Base-by-base conservation (phyloP, 176 grass and related monocot species). In the Aegilops bicornis region DNA sequence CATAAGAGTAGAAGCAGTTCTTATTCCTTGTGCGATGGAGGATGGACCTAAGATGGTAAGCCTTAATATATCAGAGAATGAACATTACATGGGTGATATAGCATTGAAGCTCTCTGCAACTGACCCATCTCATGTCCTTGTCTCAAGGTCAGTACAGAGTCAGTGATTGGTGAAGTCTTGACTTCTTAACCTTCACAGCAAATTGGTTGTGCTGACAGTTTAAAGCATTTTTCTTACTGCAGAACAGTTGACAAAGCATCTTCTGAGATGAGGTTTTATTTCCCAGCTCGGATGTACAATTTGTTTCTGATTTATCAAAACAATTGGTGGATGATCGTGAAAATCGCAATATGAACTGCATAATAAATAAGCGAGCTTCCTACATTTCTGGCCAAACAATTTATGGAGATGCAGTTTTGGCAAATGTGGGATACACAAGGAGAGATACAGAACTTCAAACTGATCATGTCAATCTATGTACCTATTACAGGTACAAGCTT, bases 171-270 rank as follows among this genome's bases (percentile, higher is more conserved):
- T 74, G 10, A 87, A 74, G 72, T 84, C 71, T 22, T 61, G 5
- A 31, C 27, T 74, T 74, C 62, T 80, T 23, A 69, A 8, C 3
- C 8, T 81, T 73, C 19, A 39, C 52, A 23, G 22, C 66, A 43
- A 91, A 86, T 33, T 48, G 13, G 13, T 37, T 81, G 43, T 59
- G 56, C 75, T 89, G 80, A 45, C 22, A 74, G 80, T 83, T 72
- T 83, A 79, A 80, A 75, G 16, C 31, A 77, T 84, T 45, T 90
- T 7, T 91, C 31, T 84, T 87, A 80, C 62, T 91, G 58, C 90
- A 98, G 96, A 91, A 95, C 89, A 71, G 84, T 98, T 80, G 96
- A 93, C 84, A 98, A 96, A 91, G 79, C 96, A 71, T 98, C 92
- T 6, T 96, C 93, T 27, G 96, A 98, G 80, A 94, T 96, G 74